Conservation (phyloP, 2,329 filamentous ascomycete genomes). For the Venturia effusa region DNA sequence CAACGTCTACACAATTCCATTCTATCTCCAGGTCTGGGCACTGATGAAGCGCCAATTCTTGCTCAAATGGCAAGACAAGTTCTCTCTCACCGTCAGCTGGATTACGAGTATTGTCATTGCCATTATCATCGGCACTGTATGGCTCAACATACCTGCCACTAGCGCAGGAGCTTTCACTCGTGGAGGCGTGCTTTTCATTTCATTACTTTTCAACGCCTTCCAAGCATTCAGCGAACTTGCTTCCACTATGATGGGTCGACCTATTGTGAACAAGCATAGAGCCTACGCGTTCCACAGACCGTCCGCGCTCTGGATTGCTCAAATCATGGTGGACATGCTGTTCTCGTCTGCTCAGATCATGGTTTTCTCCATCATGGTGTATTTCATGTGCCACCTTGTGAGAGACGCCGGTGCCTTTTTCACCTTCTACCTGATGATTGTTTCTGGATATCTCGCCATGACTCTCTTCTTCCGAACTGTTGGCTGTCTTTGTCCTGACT, state of each 20-base stretch:
- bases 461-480: slow-evolving; percentile 68
- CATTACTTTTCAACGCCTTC: slow-evolving; percentile 78
- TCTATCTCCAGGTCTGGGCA: slow-evolving; percentile 72
- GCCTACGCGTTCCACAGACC: slow-evolving; percentile 76
- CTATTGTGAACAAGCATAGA: slow-evolving; percentile 69
- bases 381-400: slow-evolving; percentile 64
- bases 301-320: slow-evolving; percentile 71
- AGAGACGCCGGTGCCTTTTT: slow-evolving; percentile 69
- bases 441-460: slow-evolving; percentile 43
- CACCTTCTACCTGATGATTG: slow-evolving; percentile 51
- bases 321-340: slow-evolving; percentile 67
- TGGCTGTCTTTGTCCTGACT: slow-evolving; percentile 65
- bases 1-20: slow-evolving; percentile 75
- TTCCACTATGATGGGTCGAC: slow-evolving; percentile 62
- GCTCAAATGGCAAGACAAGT: slow-evolving; percentile 77
- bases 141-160: slow-evolving; percentile 55
- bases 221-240: slow-evolving; percentile 71
- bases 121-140: slow-evolving; percentile 70
- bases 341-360: slow-evolving; percentile 63
- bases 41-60: slow-evolving; percentile 75
- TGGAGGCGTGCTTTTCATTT: slow-evolving; percentile 70
- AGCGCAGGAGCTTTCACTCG: slow-evolving; percentile 65
- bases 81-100: slow-evolving; percentile 67
- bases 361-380: slow-evolving; percentile 63
- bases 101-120: slow-evolving; percentile 59